phyloP scores from a whole-genome alignment of 2,329 filamentous ascomycete species.

The Colletotrichum plurivorum region DNA sequence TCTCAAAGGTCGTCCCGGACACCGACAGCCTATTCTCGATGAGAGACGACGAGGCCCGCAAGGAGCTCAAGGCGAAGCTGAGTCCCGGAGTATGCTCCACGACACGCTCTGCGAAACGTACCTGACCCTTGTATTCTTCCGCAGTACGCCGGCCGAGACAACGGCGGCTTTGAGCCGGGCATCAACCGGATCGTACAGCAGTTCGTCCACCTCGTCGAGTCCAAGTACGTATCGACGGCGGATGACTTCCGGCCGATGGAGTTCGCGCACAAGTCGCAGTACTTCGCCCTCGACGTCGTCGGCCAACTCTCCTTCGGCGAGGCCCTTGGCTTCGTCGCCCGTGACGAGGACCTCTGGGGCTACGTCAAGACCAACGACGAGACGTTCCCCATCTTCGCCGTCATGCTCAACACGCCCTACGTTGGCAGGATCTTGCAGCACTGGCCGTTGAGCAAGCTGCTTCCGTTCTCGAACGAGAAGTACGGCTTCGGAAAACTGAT shows the following conservation, averaged over 20 bases:
- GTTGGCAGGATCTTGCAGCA: slow-evolving; percentile 43
- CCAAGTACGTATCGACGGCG: slow-evolving; percentile 26
- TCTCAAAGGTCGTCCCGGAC: slow-evolving; percentile 35
- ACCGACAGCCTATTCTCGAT: slow-evolving; percentile 40
- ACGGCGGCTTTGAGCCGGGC: slow-evolving; percentile 27
- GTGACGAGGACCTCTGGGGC: slow-evolving; percentile 44
- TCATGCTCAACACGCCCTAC: slow-evolving; percentile 45
- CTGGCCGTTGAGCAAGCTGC: slow-evolving; percentile 37
- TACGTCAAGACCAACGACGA: slow-evolving; percentile 41
- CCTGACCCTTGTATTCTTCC: background rate
- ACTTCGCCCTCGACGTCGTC: slow-evolving; percentile 46
- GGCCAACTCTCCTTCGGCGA: slow-evolving; percentile 46
- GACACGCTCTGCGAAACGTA: no score
- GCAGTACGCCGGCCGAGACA: slow-evolving; percentile 37
- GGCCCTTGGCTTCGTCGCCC: slow-evolving; percentile 45
- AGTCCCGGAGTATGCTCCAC: slow-evolving; percentile 29
- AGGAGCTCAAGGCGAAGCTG: slow-evolving; percentile 39
- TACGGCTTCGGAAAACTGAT: slow-evolving; percentile 52
- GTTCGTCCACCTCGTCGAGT: slow-evolving; percentile 29
- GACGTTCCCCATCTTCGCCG: slow-evolving; percentile 31
- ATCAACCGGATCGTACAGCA: slow-evolving; percentile 28
- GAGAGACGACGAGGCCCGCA: slow-evolving; percentile 38
- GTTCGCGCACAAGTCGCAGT: slow-evolving; percentile 35
- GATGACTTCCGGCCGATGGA: slow-evolving; percentile 32
- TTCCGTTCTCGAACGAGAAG: slow-evolving; percentile 46